These are phyloP conservation scores for Penicillium canescens DNA, from an alignment of 495 filamentous ascomycete species.

Conservation along the genomic window DNA sequence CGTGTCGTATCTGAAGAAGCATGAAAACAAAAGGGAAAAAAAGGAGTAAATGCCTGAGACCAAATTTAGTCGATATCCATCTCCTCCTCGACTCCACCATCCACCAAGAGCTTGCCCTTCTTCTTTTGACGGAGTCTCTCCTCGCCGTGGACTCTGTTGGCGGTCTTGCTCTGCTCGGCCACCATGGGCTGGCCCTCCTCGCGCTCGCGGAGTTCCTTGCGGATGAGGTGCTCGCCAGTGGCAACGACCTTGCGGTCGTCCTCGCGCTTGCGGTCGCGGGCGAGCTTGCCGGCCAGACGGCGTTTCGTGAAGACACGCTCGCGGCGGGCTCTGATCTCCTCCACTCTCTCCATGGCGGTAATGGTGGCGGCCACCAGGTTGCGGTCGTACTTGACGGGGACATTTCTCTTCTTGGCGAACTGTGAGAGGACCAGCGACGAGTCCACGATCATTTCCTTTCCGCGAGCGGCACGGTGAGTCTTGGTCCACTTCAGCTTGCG, in stretches of 20 bases:
- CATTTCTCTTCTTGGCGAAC: conserved; percentile 89
- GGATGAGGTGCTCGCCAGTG: conserved; percentile 81
- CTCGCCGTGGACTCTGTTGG: conserved; percentile 46
- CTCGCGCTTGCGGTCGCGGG: conserved; percentile 65
- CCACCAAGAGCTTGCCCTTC: conserved; percentile 62
- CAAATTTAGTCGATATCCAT: conserved; percentile 69
- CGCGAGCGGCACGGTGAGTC: conserved; percentile 66
- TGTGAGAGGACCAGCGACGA: conserved; percentile 84
- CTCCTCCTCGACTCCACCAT: conserved; percentile 64
- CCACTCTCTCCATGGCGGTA: conserved; percentile 86
- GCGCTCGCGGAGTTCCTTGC: conserved; percentile 48
- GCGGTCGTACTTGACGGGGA: conserved; percentile 93
- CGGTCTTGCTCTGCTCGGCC: conserved; percentile 35
- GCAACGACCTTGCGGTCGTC: conserved; percentile 84
- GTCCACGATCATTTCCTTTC: conserved; percentile 95
- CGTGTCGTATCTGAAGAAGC: conserved; percentile 31
- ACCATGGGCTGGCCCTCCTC: conserved; percentile 45
- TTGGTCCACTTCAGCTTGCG: conserved; percentile 88
- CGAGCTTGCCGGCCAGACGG: conserved; percentile 86
- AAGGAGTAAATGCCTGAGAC: conserved; percentile 2
- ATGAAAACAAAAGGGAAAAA: conserved; percentile 16
- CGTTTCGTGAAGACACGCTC: conserved; percentile 91
- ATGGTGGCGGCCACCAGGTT: conserved; percentile 84
- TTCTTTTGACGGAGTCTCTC: conserved; percentile 58
- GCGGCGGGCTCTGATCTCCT: conserved; percentile 78